Evolutionary conservation across 768 basidiomycete species (phyloP).

Genomic region (Leccinellum rugosiceps): DNA sequence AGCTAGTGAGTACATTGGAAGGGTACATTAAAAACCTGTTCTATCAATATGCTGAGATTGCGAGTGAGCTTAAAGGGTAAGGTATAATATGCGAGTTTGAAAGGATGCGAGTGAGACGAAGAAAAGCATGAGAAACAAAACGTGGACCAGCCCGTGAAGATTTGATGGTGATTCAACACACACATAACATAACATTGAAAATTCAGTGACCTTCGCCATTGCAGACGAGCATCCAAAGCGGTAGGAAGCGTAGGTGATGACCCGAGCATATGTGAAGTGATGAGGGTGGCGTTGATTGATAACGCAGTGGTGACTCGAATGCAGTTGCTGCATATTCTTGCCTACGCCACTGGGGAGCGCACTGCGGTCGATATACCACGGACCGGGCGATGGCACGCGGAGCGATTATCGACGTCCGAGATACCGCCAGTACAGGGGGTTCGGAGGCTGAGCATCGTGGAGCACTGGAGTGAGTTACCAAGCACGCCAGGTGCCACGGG

Average conservation of each 20-base stretch:
- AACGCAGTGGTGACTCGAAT: slow-evolving; percentile 1
- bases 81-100: slow-evolving; percentile 22
- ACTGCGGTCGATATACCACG: slow-evolving; percentile 6
- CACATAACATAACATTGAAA: neutral
- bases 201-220: slow-evolving; percentile 2
- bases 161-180: slow-evolving; percentile 8
- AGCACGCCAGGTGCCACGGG: neutral
- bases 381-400: neutral
- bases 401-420: slow-evolving; percentile 39
- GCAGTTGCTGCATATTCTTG: neutral
- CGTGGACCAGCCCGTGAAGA: slow-evolving; percentile 21
- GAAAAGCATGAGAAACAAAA: slow-evolving; percentile 1
- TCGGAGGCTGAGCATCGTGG: slow-evolving; percentile 39
- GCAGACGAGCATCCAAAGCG: slow-evolving; percentile 7
- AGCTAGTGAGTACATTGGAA: slow-evolving; percentile 25
- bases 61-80: slow-evolving; percentile 11
- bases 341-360: neutral
- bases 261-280: slow-evolving; percentile 5
- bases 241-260: neutral
- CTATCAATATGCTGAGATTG: slow-evolving; percentile 28
- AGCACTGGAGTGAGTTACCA: slow-evolving; percentile 5
- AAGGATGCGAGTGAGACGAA: slow-evolving; percentile 4
- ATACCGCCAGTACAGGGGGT: slow-evolving; percentile 43
- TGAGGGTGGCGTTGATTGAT: slow-evolving; percentile 2
- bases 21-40: slow-evolving; percentile 23